Conservation (phyloP, 345 rosid genomes). For the Capsella bursapastoris region DNA sequence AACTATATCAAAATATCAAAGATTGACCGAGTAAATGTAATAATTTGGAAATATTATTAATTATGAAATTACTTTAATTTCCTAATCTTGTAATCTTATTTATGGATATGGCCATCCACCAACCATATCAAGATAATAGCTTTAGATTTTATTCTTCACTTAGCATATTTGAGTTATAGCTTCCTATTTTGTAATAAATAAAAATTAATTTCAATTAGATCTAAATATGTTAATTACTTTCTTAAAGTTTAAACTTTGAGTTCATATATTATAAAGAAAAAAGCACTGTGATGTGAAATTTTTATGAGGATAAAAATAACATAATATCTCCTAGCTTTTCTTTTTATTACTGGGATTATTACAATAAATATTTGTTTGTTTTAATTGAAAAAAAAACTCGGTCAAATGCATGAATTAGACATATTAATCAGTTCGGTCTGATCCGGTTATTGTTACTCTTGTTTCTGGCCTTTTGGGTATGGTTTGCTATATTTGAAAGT, state of each 20-base stretch:
- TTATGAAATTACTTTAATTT: background rate
- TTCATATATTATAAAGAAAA: background rate
- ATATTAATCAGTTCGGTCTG: background rate
- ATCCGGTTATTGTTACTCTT: conserved; percentile 3
- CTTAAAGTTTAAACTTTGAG: background rate
- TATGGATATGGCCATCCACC: background rate
- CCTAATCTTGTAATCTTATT: background rate
- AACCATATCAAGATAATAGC: background rate
- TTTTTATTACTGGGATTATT: background rate
- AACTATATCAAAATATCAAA: conserved; percentile 2
- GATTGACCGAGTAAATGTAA: conserved; percentile 26
- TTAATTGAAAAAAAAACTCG: background rate
- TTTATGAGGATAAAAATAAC: background rate
- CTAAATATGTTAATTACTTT: background rate
- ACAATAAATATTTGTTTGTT: background rate
- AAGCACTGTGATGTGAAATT: background rate
- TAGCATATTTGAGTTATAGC: background rate
- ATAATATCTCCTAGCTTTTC: too few species aligned
- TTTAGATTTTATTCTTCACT: background rate
- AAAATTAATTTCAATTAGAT: background rate
- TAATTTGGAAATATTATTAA: conserved; percentile 9
- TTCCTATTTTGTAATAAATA: too few species aligned
- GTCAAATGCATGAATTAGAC: background rate
- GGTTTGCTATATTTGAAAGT: background rate
- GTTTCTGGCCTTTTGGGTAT: background rate